These are phyloP conservation scores for Termitomyces titanicus DNA, from an alignment of 768 basidiomycete species.

Conservation along the genomic window DNA sequence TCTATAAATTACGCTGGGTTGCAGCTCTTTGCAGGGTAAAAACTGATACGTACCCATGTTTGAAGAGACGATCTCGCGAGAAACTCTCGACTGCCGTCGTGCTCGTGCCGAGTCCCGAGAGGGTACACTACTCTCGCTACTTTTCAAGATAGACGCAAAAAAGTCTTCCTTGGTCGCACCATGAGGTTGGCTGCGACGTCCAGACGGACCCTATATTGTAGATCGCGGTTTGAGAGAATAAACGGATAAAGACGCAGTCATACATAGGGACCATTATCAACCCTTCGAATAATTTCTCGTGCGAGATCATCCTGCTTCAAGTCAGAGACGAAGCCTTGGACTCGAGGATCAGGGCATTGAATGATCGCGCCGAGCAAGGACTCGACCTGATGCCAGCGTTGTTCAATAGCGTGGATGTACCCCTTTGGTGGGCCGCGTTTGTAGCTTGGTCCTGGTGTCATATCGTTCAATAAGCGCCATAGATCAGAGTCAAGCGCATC, in stretches of 20 bases:
- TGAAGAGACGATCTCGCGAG: conserved; percentile 79
- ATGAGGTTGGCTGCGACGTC: conserved; percentile 55
- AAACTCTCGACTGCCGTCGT: conserved; percentile 70
- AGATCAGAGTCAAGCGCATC: conserved; percentile 6
- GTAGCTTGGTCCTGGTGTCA: conserved; percentile 61
- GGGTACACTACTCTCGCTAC: conserved; percentile 40
- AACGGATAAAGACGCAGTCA: conserved; percentile 18
- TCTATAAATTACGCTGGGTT: conserved; percentile 32
- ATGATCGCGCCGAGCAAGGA: conserved; percentile 82
- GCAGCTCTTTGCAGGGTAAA: neutral
- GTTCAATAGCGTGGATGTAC: conserved; percentile 91
- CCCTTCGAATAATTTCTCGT: conserved; percentile 69
- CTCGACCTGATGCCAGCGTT: conserved; percentile 89
- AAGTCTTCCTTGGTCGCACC: conserved; percentile 75
- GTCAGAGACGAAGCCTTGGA: conserved; percentile 59
- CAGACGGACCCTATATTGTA: conserved; percentile 56
- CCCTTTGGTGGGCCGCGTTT: conserved; percentile 87
- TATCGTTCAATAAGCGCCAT: neutral
- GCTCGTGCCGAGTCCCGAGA: conserved; percentile 56
- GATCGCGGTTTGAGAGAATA: neutral
- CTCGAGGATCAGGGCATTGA: conserved; percentile 63
- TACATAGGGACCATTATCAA: conserved; percentile 80
- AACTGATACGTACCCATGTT: conserved; percentile 39
- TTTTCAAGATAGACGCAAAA: conserved; percentile 67
- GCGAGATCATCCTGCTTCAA: conserved; percentile 73